Percentiles rank a stretch among this genome's conserved stretches.
Conservation (phyloP, 441 rosid genomes). For the Populus tomentosa region DNA sequence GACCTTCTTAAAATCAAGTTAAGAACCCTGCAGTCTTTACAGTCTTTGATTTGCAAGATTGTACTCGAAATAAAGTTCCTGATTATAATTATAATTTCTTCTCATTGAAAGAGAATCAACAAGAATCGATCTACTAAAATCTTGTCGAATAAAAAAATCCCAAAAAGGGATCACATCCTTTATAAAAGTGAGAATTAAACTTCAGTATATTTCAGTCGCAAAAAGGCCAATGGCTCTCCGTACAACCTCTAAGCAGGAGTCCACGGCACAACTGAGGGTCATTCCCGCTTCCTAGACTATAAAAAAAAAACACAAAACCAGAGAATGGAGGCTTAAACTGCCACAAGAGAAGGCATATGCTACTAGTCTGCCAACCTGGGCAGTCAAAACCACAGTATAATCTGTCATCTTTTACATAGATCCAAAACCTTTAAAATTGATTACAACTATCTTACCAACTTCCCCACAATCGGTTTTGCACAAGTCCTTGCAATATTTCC, state of each 20-base stretch:
- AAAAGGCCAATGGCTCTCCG: background rate
- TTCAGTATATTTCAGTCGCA: background rate
- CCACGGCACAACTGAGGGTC: background rate
- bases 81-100: too few relatives aligned
- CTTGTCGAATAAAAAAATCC: too few relatives aligned
- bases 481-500: constrained; percentile 8
- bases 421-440: constrained; percentile 1
- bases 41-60: too few relatives aligned
- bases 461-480: constrained; percentile 1
- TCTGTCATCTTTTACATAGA: background rate
- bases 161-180: background rate
- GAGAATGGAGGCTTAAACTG: constrained; percentile 5
- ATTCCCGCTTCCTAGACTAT: background rate
- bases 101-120: too few relatives aligned
- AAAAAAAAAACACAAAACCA: background rate
- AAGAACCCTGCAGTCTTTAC: too few relatives aligned
- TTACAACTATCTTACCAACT: background rate
- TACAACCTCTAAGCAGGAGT: background rate
- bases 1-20: too few relatives aligned
- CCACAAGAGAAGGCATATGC: constrained; percentile 20
- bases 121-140: too few relatives aligned
- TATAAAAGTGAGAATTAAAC: background rate
- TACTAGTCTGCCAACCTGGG: constrained; percentile 22
- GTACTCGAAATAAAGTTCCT: too few relatives aligned
- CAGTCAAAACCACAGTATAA: background rate